phyloP scores from a whole-genome alignment of 164 flowering plant species.

The Vitis cinerea region DNA sequence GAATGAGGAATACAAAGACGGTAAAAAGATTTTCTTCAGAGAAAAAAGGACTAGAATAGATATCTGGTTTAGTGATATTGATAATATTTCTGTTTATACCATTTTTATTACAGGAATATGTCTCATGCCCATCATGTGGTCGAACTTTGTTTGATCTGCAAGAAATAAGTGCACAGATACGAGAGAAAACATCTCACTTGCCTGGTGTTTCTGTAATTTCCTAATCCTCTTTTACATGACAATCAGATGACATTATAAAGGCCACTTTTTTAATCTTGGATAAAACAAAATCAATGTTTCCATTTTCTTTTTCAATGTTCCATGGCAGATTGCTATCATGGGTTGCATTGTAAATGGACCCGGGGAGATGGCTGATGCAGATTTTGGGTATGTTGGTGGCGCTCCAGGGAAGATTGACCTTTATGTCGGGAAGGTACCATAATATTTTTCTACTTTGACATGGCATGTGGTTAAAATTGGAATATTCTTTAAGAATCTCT shows the following conservation, averaged over 20 bases:
- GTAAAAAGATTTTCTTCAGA: slow-evolving; percentile 28
- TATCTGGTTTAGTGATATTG: neutral
- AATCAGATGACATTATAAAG: neutral
- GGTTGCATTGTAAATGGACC: slow-evolving; percentile 99
- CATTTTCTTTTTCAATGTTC: neutral
- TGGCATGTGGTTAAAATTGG: neutral
- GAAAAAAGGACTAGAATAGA: neutral
- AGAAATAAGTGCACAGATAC: slow-evolving; percentile 90
- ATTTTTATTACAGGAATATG: slow-evolving; percentile 73
- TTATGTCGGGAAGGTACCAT: slow-evolving; percentile 87
- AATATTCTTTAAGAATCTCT: too few relatives aligned
- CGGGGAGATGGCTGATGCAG: slow-evolving; percentile 99
- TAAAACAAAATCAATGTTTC: neutral
- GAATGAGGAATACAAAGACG: slow-evolving; percentile 98
- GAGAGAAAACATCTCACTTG: slow-evolving; percentile 93
- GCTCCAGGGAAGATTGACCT: slow-evolving; percentile 98
- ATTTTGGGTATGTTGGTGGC: slow-evolving; percentile 98
- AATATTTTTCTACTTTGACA: neutral
- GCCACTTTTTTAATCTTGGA: neutral
- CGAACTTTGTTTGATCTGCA: slow-evolving; percentile 95
- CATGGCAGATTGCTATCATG: slow-evolving; percentile 91
- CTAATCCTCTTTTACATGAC: slow-evolving; percentile 1
- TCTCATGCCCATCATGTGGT: slow-evolving; percentile 98
- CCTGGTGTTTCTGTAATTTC: slow-evolving; percentile 93
- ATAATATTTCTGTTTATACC: neutral